Base-by-base conservation (phyloP, 1,139 yeast species). In the Suhomyces yuchorum region DNA sequence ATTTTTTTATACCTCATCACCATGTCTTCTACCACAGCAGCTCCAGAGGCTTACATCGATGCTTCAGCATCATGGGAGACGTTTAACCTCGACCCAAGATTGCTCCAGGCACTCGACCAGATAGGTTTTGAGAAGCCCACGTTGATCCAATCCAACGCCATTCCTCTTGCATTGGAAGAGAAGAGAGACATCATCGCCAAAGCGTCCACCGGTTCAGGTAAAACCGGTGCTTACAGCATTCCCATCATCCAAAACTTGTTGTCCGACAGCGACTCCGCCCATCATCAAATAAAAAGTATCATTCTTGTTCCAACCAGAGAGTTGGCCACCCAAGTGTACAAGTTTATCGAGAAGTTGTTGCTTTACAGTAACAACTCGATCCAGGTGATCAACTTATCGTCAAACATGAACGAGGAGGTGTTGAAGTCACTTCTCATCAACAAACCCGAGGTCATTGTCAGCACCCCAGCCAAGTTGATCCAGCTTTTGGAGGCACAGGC, bases 191-290 rank as follows among this genome's bases (percentile, higher is more conserved):
- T 90, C 54, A 85, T 90, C 34, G 96, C 96, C 26, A 82, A 87
- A 59, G 96, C 97, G 15, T 82, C 87, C 35, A 90, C 97, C 1
- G 97, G 97, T 7, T 86, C 96, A 3, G 97, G 97, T 55, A 90
- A 90, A 65, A 90, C 97, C 0, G 87, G 87, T 19, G 96, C 96
- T 1, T 90, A 89, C 62, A 67, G 84, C 53, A 77, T 90, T 41
- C 97, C 97, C 4, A 84, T 90, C 15, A 67, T 90, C 34, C 91
- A 90, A 61, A 76, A 78, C 42, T 77, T 90, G 42, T 71, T 90
- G 49, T 67, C 70, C 28, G 51, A 50, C 3, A 57, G 54, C 22
- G 50, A 46, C 9, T 57, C 55, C 17, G 46, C 55, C 3, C 62
- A 60, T 35, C 56, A 68, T 56, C 63, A 68, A 51, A 66, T 79